Conservation (phyloP, 1,284 basidiomycete genomes). For the Schizophyllum amplum region DNA sequence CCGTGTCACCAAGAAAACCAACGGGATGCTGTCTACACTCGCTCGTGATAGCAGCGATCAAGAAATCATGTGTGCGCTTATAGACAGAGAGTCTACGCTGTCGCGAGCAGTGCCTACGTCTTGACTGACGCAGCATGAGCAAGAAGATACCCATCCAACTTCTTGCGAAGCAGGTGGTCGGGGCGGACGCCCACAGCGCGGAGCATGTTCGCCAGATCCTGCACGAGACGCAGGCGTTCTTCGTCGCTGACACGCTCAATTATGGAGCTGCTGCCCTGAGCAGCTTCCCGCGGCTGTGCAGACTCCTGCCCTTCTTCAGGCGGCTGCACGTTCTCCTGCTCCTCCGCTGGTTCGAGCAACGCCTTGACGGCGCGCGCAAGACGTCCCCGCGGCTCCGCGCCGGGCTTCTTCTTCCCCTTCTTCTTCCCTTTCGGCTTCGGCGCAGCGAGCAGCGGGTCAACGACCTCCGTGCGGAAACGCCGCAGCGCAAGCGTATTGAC, state of each 20-base stretch:
- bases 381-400: slow-evolving; percentile 50
- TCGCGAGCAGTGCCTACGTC: too few species aligned
- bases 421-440: slow-evolving; percentile 56
- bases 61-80: too few species aligned
- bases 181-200: slow-evolving; percentile 46
- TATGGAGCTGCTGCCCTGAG: neutral
- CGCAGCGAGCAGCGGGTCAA: slow-evolving; percentile 59
- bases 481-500: slow-evolving; percentile 56
- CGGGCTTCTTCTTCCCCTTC: slow-evolving; percentile 32
- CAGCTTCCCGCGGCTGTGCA: neutral
- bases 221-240: slow-evolving; percentile 37
- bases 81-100: too few species aligned
- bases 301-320: neutral
- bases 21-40: too few species aligned
- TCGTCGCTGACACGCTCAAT: slow-evolving; percentile 15
- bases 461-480: slow-evolving; percentile 60
- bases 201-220: slow-evolving; percentile 43
- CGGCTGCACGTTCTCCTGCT: slow-evolving; percentile 16
- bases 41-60: too few species aligned
- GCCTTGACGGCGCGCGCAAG: slow-evolving; percentile 58
- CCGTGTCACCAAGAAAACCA: too few species aligned
- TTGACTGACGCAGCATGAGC: slow-evolving; percentile 2
- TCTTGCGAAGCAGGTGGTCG: slow-evolving; percentile 59
- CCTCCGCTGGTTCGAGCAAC: slow-evolving; percentile 45
- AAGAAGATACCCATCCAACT: slow-evolving; percentile 44